These are phyloP conservation scores for Umbelopsis isabellina DNA, from an alignment of 192 early-diverging fungal genomes.

Conservation along the genomic window DNA sequence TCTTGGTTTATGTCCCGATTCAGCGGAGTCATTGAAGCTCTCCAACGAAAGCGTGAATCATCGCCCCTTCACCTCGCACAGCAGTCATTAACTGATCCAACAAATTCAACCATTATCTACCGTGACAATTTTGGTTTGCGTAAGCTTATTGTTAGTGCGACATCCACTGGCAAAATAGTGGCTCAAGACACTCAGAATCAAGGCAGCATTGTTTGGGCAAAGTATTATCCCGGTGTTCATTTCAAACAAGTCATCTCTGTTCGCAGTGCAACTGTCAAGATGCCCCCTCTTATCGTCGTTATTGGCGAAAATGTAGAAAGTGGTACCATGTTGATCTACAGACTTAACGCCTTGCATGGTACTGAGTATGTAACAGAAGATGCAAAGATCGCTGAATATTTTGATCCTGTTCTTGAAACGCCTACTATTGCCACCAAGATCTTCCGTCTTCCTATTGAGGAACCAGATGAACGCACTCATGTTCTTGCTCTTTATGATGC, in stretches of 20 bases:
- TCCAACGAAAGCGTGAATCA: slow-evolving; percentile 17
- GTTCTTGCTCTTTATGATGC: slow-evolving; percentile 55
- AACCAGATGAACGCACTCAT: slow-evolving; percentile 62
- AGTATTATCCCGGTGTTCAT: slow-evolving; percentile 48
- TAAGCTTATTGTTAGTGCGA: slow-evolving; percentile 84
- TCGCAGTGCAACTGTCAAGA: slow-evolving; percentile 64
- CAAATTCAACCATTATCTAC: slow-evolving; percentile 36
- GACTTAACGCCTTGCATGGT: slow-evolving; percentile 73
- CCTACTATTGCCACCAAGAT: slow-evolving; percentile 44
- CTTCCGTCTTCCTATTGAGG: slow-evolving; percentile 67
- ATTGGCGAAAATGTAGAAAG: slow-evolving; percentile 54
- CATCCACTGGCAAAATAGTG: slow-evolving; percentile 78
- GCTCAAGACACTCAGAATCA: slow-evolving; percentile 79
- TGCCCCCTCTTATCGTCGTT: slow-evolving; percentile 73
- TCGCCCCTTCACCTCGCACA: slow-evolving; percentile 21
- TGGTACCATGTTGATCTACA: slow-evolving; percentile 42
- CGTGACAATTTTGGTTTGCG: slow-evolving; percentile 81
- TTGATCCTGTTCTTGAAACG: slow-evolving; percentile 46
- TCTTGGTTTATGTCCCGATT: slow-evolving; percentile 47
- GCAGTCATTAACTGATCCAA: neutral
- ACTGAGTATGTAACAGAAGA: slow-evolving; percentile 45
- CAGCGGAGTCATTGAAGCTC: slow-evolving; percentile 21
- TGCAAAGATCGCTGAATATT: slow-evolving; percentile 33
- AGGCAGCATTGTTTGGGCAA: slow-evolving; percentile 82
- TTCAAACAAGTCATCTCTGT: slow-evolving; percentile 53